Evolutionary conservation across 768 basidiomycete genomes (phyloP).

Genomic region (Russula dissimulans): DNA sequence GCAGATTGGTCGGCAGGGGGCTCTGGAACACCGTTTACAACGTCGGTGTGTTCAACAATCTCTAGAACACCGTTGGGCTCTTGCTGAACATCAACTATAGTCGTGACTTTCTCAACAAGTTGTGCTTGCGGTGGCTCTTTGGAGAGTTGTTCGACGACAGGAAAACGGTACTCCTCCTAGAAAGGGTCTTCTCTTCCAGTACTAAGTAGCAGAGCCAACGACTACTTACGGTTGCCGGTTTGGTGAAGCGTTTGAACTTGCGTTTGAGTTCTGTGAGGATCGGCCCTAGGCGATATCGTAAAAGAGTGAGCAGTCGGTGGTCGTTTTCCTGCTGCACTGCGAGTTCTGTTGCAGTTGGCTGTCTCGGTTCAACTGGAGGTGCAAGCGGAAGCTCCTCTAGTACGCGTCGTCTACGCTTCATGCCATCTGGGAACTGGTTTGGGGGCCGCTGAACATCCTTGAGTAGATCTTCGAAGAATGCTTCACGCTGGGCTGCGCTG

Average conservation of each 20-base stretch:
- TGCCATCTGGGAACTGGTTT: slow-evolving; percentile 80
- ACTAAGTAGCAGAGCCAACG: neutral
- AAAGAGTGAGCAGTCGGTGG: slow-evolving; percentile 60
- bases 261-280: slow-evolving; percentile 84
- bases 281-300: slow-evolving; percentile 87
- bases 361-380: slow-evolving; percentile 79
- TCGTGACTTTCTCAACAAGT: slow-evolving; percentile 29
- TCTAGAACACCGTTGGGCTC: slow-evolving; percentile 38
- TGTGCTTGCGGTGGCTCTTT: slow-evolving; percentile 20
- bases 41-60: slow-evolving; percentile 28
- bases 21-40: slow-evolving; percentile 2
- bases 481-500: slow-evolving; percentile 42
- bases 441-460: slow-evolving; percentile 67
- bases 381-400: slow-evolving; percentile 83
- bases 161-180: slow-evolving; percentile 71
- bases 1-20: slow-evolving; percentile 12
- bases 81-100: slow-evolving; percentile 31
- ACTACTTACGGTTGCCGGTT: slow-evolving; percentile 57
- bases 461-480: slow-evolving; percentile 72
- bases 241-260: slow-evolving; percentile 86
- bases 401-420: slow-evolving; percentile 73
- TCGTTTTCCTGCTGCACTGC: slow-evolving; percentile 79
- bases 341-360: slow-evolving; percentile 74
- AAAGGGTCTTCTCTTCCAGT: neutral
- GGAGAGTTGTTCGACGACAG: slow-evolving; percentile 25